Base-by-base conservation (phyloP, 108 stramenopile species). In the Nannochloropsis granulata region DNA sequence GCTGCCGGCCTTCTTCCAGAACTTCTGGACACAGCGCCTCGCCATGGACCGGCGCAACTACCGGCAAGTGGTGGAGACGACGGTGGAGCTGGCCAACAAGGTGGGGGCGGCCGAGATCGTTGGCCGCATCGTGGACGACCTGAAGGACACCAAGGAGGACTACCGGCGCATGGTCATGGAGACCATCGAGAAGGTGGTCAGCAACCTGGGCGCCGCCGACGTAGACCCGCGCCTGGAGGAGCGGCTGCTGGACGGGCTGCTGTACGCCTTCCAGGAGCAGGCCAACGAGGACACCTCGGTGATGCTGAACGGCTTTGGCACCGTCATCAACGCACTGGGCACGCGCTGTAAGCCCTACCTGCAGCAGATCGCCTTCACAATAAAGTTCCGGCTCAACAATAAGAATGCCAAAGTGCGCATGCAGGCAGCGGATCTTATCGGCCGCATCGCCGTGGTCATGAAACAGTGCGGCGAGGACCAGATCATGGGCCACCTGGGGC, bases 131-230 rank as follows among this genome's bases (percentile, higher is more conserved):
- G 97, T 98, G 3, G 99, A 98, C 84, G 99, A 98, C 87, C 94
- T 99, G 56, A 99, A 98, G 91, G 99, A 99, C 90, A 98, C 98
- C 84, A 95, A 94, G 12, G 99, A 99, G 88, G 96, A 98, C 0
- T 98, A 98, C 86, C 93, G 99, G 71, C 91, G 96, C 79, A 98
- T 99, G 99, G 99, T 98, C 19, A 99, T 99, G 96, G 97, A 98
- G 88, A 96, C 96, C 9, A 88, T 97, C 44, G 93, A 95, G 82
- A 93, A 94, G 86, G 85, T 86, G 19, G 45, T 99, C 23, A 92
- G 94, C 46, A 96, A 98, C 85, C 86, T 97, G 82, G 99, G 99
- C 19, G 94, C 94, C 23, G 94, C 93, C 0, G 97, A 98, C 89
- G 93, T 99, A 79, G 97, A 96, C 84, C 92, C 95, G 23, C 89